A percentile compares a stretch with the other conserved stretches of the same genome.
Evolutionary conservation across 495 filamentous ascomycete species (phyloP).

Genomic region (Achaetomiella virescens): DNA sequence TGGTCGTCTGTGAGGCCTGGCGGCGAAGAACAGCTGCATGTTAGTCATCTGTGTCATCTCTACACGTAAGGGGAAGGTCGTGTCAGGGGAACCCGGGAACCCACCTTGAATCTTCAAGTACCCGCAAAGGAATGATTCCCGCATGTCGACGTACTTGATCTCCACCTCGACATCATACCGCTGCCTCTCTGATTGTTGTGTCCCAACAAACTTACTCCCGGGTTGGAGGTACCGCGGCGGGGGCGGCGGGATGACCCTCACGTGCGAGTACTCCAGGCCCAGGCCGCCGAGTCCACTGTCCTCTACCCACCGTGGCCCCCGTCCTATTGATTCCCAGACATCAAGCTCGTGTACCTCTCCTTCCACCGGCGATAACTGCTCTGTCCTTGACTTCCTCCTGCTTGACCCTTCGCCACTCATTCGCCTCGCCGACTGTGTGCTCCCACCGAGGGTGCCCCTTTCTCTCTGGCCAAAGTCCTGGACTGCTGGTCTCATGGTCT

Average conservation of each 20-base stretch:
- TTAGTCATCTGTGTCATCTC: background rate
- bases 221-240: conserved; percentile 81
- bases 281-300: conserved; percentile 34
- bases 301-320: conserved; percentile 22
- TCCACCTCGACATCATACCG: conserved; percentile 94
- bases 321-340: conserved; percentile 15
- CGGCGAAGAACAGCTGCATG: background rate
- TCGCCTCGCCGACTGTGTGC: conserved; percentile 15
- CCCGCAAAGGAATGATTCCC: conserved; percentile 90
- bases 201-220: conserved; percentile 82
- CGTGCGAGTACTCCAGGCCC: conserved; percentile 61
- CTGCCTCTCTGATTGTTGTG: conserved; percentile 84
- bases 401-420: background rate
- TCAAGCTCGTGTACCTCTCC: conserved; percentile 19
- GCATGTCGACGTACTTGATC: conserved; percentile 92
- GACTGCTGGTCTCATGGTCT: conserved; percentile 19
- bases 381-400: conserved; percentile 3
- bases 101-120: conserved; percentile 94
- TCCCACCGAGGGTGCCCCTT: conserved; percentile 9
- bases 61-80: background rate
- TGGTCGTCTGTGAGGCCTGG: conserved; percentile 90
- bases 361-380: background rate
- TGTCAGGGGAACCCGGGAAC: conserved; percentile 25
- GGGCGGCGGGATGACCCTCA: conserved; percentile 54
- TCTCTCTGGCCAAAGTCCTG: conserved; percentile 6